These are phyloP conservation scores for Neofusicoccum ribis DNA, from an alignment of 2,329 filamentous ascomycete genomes.

Conservation along the genomic window DNA sequence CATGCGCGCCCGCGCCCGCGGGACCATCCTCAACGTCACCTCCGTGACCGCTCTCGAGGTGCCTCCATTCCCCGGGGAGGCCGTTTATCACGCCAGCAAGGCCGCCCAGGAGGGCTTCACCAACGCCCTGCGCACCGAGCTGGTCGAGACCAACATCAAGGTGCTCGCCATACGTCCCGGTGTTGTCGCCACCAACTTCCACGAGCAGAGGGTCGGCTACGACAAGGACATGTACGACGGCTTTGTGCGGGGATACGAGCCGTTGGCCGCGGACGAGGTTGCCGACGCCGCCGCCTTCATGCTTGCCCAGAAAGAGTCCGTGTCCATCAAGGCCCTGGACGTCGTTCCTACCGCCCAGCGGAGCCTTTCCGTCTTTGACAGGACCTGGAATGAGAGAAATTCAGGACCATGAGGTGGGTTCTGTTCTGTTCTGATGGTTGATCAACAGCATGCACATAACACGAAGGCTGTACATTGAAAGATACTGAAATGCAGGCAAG, in stretches of 20 bases:
- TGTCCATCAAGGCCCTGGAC: conserved; percentile 50
- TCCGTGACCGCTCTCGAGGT: conserved; percentile 50
- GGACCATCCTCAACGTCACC: conserved; percentile 53
- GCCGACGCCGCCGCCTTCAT: conserved; percentile 47
- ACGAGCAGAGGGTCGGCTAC: conserved; percentile 47
- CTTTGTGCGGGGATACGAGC: conserved; percentile 50
- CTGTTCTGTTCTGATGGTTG: no score
- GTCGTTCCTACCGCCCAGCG: conserved; percentile 47
- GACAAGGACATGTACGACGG: conserved; percentile 45
- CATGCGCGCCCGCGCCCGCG: conserved; percentile 42
- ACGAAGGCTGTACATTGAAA: no score
- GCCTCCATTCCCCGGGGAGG: conserved; percentile 52
- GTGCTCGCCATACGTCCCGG: conserved; percentile 50
- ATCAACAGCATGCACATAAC: no score
- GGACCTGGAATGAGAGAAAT: conserved; percentile 32
- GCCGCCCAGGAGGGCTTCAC: conserved; percentile 52
- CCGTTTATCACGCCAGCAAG: conserved; percentile 52
- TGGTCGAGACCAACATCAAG: conserved; percentile 49
- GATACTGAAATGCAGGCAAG: no score
- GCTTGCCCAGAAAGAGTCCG: conserved; percentile 42
- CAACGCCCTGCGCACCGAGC: conserved; percentile 51
- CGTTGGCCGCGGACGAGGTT: conserved; percentile 46
- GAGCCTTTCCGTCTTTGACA: conserved; percentile 39
- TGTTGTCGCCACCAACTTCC: conserved; percentile 52
- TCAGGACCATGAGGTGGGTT: no score